Conservation (phyloP, 1,284 basidiomycete species). For the Trametes versicolor region DNA sequence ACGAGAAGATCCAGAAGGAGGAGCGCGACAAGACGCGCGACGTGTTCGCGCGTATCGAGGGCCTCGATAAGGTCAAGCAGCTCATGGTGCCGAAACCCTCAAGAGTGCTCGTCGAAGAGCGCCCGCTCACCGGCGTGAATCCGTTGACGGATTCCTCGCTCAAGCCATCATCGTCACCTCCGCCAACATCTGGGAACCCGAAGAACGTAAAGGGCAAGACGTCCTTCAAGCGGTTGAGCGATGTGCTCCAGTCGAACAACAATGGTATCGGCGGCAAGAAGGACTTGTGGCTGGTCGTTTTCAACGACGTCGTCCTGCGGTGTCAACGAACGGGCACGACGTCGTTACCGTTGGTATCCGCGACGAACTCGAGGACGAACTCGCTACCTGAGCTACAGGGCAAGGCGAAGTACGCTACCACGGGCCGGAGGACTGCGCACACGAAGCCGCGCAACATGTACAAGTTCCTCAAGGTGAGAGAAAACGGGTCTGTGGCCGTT, state of each 20-base stretch:
- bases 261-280: constrained; percentile 77
- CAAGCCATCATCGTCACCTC: constrained; percentile 61
- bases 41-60: constrained; percentile 95
- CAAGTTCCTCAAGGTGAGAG: constrained; percentile 81
- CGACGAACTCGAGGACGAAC: constrained; percentile 72
- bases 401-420: constrained; percentile 83
- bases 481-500: not conserved
- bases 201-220: constrained; percentile 80
- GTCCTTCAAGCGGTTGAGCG: constrained; percentile 86
- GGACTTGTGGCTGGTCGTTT: constrained; percentile 94
- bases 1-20: constrained; percentile 96
- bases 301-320: constrained; percentile 94
- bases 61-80: constrained; percentile 88
- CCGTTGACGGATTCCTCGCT: constrained; percentile 34
- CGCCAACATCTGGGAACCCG: constrained; percentile 52
- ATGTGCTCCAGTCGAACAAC: constrained; percentile 67
- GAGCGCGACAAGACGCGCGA: constrained; percentile 95
- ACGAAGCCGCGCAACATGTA: constrained; percentile 91
- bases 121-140: constrained; percentile 49
- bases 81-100: constrained; percentile 91
- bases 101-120: constrained; percentile 88
- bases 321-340: constrained; percentile 94
- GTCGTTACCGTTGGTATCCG: constrained; percentile 82
- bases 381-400: constrained; percentile 83
- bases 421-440: constrained; percentile 75